Evolutionary conservation across 2,329 filamentous ascomycete genomes (phyloP).

Genomic region (Fusarium mundagurra): DNA sequence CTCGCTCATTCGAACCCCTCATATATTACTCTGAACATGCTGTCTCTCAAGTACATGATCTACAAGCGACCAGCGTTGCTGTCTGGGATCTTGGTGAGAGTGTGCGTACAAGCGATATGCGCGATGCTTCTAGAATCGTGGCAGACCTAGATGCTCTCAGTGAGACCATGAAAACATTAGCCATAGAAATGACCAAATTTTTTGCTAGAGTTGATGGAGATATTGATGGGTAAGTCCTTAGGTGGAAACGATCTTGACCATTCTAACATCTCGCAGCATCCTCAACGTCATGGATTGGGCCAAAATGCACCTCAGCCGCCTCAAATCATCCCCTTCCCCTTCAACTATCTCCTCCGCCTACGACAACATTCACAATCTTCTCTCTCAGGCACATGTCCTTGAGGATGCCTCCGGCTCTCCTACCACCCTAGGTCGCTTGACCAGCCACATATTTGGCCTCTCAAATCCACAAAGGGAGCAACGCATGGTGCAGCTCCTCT

Average conservation of each 20-base stretch:
- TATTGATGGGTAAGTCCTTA: conserved; percentile 74
- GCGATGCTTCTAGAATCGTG: conserved; percentile 86
- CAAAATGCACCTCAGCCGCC: conserved; percentile 79
- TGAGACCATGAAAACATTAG: conserved; percentile 84
- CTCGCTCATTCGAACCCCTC: conserved; percentile 90
- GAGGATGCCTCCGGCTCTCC: conserved; percentile 65
- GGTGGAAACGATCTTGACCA: not conserved
- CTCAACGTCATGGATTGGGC: conserved; percentile 98
- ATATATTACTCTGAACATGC: conserved; percentile 96
- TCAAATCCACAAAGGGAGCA: conserved; percentile 84
- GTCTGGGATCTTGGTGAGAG: conserved; percentile 96
- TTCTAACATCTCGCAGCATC: conserved; percentile 63
- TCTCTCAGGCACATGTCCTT: conserved; percentile 71
- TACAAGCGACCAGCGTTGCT: conserved; percentile 91
- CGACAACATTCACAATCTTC: conserved; percentile 83
- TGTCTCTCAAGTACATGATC: conserved; percentile 82
- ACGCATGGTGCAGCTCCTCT: conserved; percentile 83
- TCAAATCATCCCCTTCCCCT: conserved; percentile 70
- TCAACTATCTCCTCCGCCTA: conserved; percentile 72
- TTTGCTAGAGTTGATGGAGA: conserved; percentile 94
- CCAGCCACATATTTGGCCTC: conserved; percentile 80
- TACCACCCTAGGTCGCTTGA: conserved; percentile 73
- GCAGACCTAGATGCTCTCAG: conserved; percentile 85
- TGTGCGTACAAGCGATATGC: conserved; percentile 89
- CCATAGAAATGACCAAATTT: conserved; percentile 88